These are phyloP conservation scores for Solanum ahanhuiri DNA, from an alignment of 257 asterid species.

Conservation along the genomic window DNA sequence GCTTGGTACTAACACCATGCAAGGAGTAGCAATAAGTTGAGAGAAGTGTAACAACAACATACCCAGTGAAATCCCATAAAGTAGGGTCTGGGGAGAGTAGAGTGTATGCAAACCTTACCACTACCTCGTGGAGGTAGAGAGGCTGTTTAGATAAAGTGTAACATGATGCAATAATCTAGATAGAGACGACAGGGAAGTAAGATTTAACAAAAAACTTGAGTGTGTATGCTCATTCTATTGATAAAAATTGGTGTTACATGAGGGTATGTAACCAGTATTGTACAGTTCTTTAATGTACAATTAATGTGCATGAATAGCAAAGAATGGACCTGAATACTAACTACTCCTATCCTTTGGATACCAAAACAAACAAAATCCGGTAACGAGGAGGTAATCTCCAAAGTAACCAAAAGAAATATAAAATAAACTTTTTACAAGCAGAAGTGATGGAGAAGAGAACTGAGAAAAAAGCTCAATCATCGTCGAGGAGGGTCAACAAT, in stretches of 20 bases:
- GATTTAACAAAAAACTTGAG: neutral
- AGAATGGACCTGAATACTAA: conserved; percentile 27
- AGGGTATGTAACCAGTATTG: neutral
- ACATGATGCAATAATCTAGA: neutral
- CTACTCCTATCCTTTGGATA: conserved; percentile 13
- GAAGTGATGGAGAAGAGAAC: neutral
- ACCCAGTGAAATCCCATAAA: neutral
- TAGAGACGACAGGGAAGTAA: neutral
- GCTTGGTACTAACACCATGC: neutral
- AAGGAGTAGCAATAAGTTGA: neutral
- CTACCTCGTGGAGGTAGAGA: neutral
- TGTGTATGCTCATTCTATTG: neutral
- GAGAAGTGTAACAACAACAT: no score
- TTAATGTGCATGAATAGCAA: conserved; percentile 15
- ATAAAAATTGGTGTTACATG: neutral
- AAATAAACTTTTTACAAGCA: conserved; percentile 10
- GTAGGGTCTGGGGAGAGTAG: neutral
- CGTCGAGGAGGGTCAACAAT: conserved; percentile 30
- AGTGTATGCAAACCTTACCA: neutral
- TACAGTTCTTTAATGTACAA: conserved; percentile 29
- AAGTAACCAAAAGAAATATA: conserved; percentile 14
- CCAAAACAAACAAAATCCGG: conserved; percentile 12
- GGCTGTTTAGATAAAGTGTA: neutral
- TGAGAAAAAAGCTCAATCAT: conserved; percentile 4
- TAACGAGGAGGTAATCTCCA: conserved; percentile 3